Evolutionary conservation across 2,329 filamentous ascomycete species (phyloP), one percentile per base, ranked within the genome.

Genomic region (Pestalotiopsis sp.): DNA sequence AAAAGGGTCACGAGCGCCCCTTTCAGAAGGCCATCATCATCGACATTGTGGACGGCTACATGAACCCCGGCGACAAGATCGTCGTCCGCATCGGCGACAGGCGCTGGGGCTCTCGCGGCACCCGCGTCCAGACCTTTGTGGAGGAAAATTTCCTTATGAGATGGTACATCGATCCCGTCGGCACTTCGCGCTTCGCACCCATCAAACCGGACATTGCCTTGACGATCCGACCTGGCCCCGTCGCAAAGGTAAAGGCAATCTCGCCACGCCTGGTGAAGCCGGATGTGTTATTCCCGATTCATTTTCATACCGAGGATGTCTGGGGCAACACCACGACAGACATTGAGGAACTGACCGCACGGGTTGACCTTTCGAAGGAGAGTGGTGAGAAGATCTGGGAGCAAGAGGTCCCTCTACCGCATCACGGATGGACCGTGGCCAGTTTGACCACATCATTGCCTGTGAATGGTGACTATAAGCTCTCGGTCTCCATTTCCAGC

Each of bases 11-110:
- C 57, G 79, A 81, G 70, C 68, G 79, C 7, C 79, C 79, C 0
- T 81, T 80, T 38, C 79, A 81, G 52, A 81, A 81, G 69, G 80
- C 79, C 41, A 73, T 81, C 41, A 80, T 80, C 62, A 73, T 81
- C 23, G 77, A 79, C 59, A 74, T 81, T 36, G 76, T 80, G 0
- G 78, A 81, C 63, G 79, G 79, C 0, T 80, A 79, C 67, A 71
- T 81, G 45, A 80, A 81, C 58, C 77, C 79, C 0, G 78, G 77
- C 0, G 78, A 80, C 70, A 74, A 75, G 64, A 79, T 80, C 49
- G 63, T 78, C 2, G 71, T 80, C 6, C 76, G 78, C 2, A 66
- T 81, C 3, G 79, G 78, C 14, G 79, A 80, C 59, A 67, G 75
- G 13, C 71, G 78, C 13, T 80, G 71, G 69, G 78, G 79, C 14